phyloP scores from a whole-genome alignment of 208 protist genomes.

The Naegleria lovaniensis region DNA sequence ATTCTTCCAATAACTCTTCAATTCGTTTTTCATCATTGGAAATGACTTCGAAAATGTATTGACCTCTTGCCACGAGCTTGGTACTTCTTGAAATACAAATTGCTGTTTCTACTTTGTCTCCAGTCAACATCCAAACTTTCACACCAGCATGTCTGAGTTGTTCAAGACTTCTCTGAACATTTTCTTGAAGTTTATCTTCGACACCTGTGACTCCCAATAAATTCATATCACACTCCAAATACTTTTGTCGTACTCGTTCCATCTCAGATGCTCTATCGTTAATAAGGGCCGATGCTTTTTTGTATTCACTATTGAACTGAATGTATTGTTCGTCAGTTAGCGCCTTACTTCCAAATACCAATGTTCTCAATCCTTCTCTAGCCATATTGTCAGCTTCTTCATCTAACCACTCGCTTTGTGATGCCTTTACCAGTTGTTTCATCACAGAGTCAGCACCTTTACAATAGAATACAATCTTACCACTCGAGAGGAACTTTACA shows the following conservation, averaged over 20 bases:
- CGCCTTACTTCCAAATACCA: constrained; percentile 55
- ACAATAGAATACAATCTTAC: constrained; percentile 81
- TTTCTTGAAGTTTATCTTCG: constrained; percentile 95
- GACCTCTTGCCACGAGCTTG: constrained; percentile 68
- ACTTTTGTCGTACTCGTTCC: constrained; percentile 57
- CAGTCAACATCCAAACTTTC: constrained; percentile 97
- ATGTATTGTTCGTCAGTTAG: constrained; percentile 73
- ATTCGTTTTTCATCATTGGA: background rate
- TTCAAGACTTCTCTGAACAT: constrained; percentile 48
- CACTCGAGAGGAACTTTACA: constrained; percentile 46
- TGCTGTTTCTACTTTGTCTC: constrained; percentile 94
- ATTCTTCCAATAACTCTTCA: background rate
- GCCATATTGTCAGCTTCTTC: constrained; percentile 91
- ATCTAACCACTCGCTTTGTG: constrained; percentile 80
- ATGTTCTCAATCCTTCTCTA: constrained; percentile 71
- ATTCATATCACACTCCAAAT: constrained; percentile 74
- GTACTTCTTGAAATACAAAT: constrained; percentile 86
- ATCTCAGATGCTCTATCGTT: constrained; percentile 56
- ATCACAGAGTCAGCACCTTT: constrained; percentile 93
- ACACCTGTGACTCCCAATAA: constrained; percentile 89
- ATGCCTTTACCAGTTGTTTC: constrained; percentile 62
- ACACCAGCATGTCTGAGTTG: constrained; percentile 89
- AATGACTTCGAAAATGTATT: constrained; percentile 48
- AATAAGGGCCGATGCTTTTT: constrained; percentile 48
- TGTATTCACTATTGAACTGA: constrained; percentile 63